These are phyloP conservation scores for Stipa capillata DNA, from an alignment of 176 grass and related monocot genomes.

Conservation along the genomic window DNA sequence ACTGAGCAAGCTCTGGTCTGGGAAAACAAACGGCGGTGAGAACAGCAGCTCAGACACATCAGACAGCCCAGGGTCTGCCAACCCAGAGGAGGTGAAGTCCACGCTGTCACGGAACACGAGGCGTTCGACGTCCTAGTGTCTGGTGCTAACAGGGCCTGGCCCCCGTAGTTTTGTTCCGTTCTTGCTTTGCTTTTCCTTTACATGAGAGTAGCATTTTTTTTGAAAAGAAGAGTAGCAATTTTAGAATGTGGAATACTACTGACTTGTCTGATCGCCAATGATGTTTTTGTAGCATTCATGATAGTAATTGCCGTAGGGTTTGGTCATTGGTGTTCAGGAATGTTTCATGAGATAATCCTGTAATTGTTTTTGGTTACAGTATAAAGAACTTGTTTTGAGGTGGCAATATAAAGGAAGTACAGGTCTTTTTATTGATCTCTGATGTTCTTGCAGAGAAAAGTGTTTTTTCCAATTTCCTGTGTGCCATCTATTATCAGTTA, in stretches of 20 bases:
- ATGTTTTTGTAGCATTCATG: slow-evolving; percentile 9
- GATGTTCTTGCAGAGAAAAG: no score
- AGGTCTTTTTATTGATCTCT: not conserved
- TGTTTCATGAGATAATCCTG: slow-evolving; percentile 15
- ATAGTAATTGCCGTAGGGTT: not conserved
- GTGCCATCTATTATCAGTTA: not conserved
- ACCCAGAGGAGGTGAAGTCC: slow-evolving; percentile 64
- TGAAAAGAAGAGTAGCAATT: no score
- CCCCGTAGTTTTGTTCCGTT: slow-evolving; percentile 18
- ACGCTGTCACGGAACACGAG: slow-evolving; percentile 55
- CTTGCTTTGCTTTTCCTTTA: slow-evolving; percentile 14
- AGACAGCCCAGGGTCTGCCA: slow-evolving; percentile 67
- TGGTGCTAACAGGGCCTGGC: not conserved
- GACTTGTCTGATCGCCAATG: not conserved
- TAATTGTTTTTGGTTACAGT: slow-evolving; percentile 5
- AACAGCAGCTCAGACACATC: slow-evolving; percentile 83
- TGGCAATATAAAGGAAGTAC: slow-evolving; percentile 6
- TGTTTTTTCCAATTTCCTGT: not conserved
- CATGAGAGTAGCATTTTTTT: no score
- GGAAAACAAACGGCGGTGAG: slow-evolving; percentile 49
- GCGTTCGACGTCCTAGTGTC: slow-evolving; percentile 35
- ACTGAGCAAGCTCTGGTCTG: slow-evolving; percentile 85
- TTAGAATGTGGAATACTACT: slow-evolving; percentile 23
- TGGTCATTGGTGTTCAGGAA: slow-evolving; percentile 20
- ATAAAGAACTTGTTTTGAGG: not conserved